phyloP scores from a whole-genome alignment of 2,329 filamentous ascomycete genomes.

The Nakataea oryzae region DNA sequence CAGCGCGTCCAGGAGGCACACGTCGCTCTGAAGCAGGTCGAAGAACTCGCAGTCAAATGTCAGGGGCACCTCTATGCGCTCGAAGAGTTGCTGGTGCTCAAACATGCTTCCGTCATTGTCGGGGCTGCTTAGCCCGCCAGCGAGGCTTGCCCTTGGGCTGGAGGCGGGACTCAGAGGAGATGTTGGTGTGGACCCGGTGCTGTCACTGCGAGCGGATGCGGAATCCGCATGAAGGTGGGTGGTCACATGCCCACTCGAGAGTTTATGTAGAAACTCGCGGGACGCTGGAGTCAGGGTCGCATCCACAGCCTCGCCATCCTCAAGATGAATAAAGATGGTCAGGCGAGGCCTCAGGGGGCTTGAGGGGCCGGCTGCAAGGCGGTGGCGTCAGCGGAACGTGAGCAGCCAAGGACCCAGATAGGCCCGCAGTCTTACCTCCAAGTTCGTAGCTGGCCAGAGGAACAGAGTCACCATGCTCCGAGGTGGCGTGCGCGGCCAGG shows the following conservation, averaged over 20 bases:
- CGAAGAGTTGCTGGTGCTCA: constrained; percentile 1
- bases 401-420: no score
- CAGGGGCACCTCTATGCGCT: constrained; percentile 61
- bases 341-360: constrained; percentile 52
- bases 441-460: constrained; percentile 38
- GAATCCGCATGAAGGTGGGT: neutral
- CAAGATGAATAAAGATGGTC: constrained; percentile 57
- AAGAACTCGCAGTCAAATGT: constrained; percentile 75
- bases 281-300: constrained; percentile 58
- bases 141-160: neutral
- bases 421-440: constrained; percentile 25
- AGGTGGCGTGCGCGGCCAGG: constrained; percentile 38
- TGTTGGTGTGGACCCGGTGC: neutral
- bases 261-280: constrained; percentile 48
- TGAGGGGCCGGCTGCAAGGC: neutral
- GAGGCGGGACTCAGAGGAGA: neutral
- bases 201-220: neutral
- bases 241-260: constrained; percentile 35
- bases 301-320: constrained; percentile 57
- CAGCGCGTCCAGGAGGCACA: constrained; percentile 57
- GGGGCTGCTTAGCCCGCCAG: neutral
- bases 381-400: neutral
- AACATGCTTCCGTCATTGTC: neutral
- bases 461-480: constrained; percentile 14
- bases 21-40: constrained; percentile 59